Evolutionary conservation across 768 basidiomycete species (phyloP), one percentile per base, ranked within the genome.

Genomic region (Podaxis mareebaensis): DNA sequence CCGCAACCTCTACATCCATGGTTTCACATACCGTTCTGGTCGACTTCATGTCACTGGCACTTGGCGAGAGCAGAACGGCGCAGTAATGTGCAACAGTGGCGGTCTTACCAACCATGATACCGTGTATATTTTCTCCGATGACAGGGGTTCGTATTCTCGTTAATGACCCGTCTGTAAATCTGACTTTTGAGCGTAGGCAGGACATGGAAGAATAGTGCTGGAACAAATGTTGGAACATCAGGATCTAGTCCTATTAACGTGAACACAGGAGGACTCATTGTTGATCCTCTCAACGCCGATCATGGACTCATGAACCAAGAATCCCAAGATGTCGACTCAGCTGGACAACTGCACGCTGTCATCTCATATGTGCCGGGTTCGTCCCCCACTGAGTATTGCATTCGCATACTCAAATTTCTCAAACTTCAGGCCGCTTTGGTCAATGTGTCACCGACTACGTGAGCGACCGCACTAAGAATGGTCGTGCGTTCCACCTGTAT

Each of bases 251-350:
- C 79, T 22, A 66, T 81, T 3, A 78, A 77, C 60, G 79, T 82
- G 53, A 81, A 79, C 54, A 77, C 77, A 1, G 73, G 68, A 6
- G 81, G 79, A 11, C 78, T 81, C 15, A 77, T 81, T 58, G 71
- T 80, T 26, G 81, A 82, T 60, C 68, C 78, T 3, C 69, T 81
- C 22, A 75, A 82, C 57, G 78, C 81, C 10, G 78, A 82, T 63
- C 81, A 82, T 66, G 81, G 77, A 2, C 73, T 83, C n/a, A 81
- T 83, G 79, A 83, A 83, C 66, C 81, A 83, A 67, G 81, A 83
- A 63, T 79, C 80, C 0, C 81, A 83, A 69, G 76, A 73, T 17
- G 76, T 81, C 3, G 81, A 83, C 58, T 80, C 80, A 3, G 58
- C 71, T 2, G 81, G 81, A 30, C 78, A 77, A 57, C 76, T 81